These are phyloP conservation scores for Ganoderma sinense DNA, from an alignment of 1,284 basidiomycete genomes.

Conservation along the genomic window DNA sequence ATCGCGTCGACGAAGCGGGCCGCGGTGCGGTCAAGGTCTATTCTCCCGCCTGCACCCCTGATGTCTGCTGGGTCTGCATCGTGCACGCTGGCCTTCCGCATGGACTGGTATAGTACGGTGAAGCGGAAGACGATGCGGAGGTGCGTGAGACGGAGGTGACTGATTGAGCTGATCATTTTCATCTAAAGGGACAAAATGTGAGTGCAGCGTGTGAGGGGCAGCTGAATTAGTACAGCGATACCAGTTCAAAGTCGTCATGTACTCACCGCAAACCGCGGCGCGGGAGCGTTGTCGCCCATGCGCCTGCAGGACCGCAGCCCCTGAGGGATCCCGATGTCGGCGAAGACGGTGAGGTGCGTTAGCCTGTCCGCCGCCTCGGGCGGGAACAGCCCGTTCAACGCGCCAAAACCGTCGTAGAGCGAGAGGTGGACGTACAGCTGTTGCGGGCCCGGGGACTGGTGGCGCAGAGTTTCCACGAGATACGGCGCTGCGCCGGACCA, in stretches of 20 bases:
- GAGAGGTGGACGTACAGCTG: neutral
- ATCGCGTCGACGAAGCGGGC: neutral
- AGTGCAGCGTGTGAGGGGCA: neutral
- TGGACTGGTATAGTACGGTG: neutral
- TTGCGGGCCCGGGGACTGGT: neutral
- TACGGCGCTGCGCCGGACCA: no score
- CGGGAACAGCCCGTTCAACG: neutral
- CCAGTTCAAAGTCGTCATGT: no score
- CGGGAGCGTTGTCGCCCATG: neutral
- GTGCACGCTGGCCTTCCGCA: no score
- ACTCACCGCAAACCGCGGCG: neutral
- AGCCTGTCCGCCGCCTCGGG: neutral
- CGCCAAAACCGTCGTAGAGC: neutral
- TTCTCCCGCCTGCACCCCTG: no score
- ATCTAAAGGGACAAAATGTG: neutral
- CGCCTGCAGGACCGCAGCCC: neutral
- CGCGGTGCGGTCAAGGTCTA: neutral
- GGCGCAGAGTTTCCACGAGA: neutral
- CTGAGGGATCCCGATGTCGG: neutral
- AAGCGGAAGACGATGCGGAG: neutral
- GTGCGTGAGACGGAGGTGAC: neutral
- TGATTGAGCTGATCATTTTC: neutral
- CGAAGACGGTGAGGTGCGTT: neutral
- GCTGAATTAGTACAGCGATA: no score
- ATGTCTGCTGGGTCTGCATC: no score